Evolutionary conservation across 345 rosid genomes (phyloP).

Genomic region (Ceriops decandra): DNA sequence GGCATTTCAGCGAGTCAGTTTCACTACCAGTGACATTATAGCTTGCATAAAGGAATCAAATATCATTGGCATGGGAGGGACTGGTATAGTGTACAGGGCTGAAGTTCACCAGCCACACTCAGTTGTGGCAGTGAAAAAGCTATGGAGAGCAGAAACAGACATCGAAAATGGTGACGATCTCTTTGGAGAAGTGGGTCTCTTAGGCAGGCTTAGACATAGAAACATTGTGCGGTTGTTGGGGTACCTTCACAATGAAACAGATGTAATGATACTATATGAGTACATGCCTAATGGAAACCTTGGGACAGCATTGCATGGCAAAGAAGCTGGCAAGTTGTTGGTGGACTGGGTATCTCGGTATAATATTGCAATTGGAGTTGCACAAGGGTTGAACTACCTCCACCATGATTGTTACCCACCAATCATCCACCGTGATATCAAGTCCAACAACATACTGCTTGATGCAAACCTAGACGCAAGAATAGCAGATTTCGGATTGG

Average conservation of each 20-base stretch:
- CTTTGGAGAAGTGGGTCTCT: constrained; percentile 63
- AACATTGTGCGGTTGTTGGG: constrained; percentile 78
- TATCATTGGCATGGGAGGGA: constrained; percentile 87
- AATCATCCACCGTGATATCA: constrained; percentile 87
- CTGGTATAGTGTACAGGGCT: constrained; percentile 88
- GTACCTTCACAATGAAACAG: constrained; percentile 73
- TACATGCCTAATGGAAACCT: constrained; percentile 86
- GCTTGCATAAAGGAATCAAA: constrained; percentile 73
- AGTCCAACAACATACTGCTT: constrained; percentile 80
- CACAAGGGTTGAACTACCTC: constrained; percentile 80
- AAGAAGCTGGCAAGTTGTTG: constrained; percentile 53
- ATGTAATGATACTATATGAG: constrained; percentile 73
- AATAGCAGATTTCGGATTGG: constrained; percentile 89
- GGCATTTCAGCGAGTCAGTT: constrained; percentile 72
- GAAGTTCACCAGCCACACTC: constrained; percentile 57
- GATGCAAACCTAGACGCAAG: constrained; percentile 67
- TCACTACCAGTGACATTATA: constrained; percentile 69
- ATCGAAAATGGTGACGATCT: constrained; percentile 62
- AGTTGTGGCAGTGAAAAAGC: constrained; percentile 83
- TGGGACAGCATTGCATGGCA: constrained; percentile 69
- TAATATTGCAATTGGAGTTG: constrained; percentile 80
- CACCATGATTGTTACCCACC: constrained; percentile 83
- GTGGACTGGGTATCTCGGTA: constrained; percentile 91
- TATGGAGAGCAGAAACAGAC: constrained; percentile 65
- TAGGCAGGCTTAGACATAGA: constrained; percentile 75